These are phyloP conservation scores for Pleurotus tuber-regium DNA, from an alignment of 768 basidiomycete species.

Conservation along the genomic window DNA sequence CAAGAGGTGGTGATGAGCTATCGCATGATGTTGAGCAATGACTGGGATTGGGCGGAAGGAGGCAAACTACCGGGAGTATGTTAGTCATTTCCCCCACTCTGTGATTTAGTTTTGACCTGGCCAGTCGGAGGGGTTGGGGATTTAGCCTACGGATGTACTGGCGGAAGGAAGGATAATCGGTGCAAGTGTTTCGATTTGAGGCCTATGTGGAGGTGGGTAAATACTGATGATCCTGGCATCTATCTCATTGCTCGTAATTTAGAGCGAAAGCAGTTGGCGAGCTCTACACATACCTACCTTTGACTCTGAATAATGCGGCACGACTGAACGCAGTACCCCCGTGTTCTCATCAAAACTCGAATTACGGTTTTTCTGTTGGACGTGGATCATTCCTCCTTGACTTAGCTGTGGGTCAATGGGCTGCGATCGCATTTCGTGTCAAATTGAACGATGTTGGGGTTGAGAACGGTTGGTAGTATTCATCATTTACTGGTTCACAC, in stretches of 20 bases:
- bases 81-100: constrained; percentile 28
- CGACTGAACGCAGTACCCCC: constrained; percentile 48
- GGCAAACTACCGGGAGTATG: constrained; percentile 77
- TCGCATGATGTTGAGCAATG: constrained; percentile 59
- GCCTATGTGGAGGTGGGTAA: constrained; percentile 68
- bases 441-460: constrained; percentile 61
- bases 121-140: constrained; percentile 57
- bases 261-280: constrained; percentile 58
- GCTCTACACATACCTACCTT: constrained; percentile 68
- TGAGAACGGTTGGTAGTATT: constrained; percentile 52
- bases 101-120: not conserved
- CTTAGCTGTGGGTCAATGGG: constrained; percentile 56
- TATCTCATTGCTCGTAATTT: not conserved
- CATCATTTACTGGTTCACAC: too few relatives aligned
- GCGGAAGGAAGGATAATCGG: constrained; percentile 60
- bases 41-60: constrained; percentile 69
- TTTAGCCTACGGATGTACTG: constrained; percentile 61
- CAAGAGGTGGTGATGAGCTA: constrained; percentile 63
- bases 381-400: constrained; percentile 58
- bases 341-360: constrained; percentile 44
- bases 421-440: constrained; percentile 60
- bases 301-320: constrained; percentile 39
- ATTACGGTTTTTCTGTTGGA: constrained; percentile 68
- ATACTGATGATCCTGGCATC: not conserved
- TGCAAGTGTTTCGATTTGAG: constrained; percentile 69